These are phyloP conservation scores for Niveomyces coronatus DNA, from an alignment of 2,329 filamentous ascomycete genomes.

Conservation along the genomic window DNA sequence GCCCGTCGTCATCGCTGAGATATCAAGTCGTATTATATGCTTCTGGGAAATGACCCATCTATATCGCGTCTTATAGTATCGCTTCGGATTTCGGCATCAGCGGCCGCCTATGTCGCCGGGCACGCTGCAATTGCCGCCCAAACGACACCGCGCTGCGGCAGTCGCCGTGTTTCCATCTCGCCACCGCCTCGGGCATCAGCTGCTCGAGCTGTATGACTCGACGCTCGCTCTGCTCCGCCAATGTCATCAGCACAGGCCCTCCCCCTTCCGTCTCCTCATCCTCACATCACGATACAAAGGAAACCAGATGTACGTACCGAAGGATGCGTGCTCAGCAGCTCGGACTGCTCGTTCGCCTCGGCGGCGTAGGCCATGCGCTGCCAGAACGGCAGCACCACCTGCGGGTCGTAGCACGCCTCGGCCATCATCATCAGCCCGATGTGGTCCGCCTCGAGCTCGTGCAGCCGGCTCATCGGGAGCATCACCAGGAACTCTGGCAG, in stretches of 20 bases:
- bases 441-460: slow-evolving; percentile 71
- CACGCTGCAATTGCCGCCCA: slow-evolving; percentile 41
- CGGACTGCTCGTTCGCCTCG: slow-evolving; percentile 32
- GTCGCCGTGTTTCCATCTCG: slow-evolving; percentile 42
- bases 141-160: slow-evolving; percentile 42
- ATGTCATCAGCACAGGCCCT: too few relatives aligned
- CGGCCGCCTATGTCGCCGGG: slow-evolving; percentile 28
- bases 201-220: slow-evolving; percentile 54
- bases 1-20: too few relatives aligned
- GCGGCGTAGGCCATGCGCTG: slow-evolving; percentile 55
- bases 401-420: slow-evolving; percentile 65
- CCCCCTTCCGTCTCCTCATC: too few relatives aligned
- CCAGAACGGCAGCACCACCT: slow-evolving; percentile 57
- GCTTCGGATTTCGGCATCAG: not conserved
- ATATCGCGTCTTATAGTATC: too few relatives aligned
- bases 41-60: too few relatives aligned
- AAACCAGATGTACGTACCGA: too few relatives aligned
- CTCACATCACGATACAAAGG: too few relatives aligned
- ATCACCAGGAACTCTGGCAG: slow-evolving; percentile 54
- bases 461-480: slow-evolving; percentile 56
- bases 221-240: slow-evolving; percentile 40
- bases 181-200: slow-evolving; percentile 49
- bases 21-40: too few relatives aligned
- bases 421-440: slow-evolving; percentile 79
- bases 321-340: slow-evolving; percentile 70